Base-by-base conservation (phyloP, 768 basidiomycete species). In the Pleurotus pulmonarius region DNA sequence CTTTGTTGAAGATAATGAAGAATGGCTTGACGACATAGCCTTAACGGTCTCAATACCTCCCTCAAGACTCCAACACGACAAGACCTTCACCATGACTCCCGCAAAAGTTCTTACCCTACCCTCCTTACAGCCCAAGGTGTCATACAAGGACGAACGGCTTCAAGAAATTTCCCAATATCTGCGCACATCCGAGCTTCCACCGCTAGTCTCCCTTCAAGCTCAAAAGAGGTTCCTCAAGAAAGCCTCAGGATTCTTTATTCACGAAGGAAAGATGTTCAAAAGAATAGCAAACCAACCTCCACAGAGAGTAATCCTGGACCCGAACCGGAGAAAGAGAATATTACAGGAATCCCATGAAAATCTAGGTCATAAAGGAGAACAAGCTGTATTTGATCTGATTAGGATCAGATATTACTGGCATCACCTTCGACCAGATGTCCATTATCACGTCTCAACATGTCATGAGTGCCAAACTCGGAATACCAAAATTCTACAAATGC, bases 371-470 rank as follows among this genome's bases (percentile, higher is more conserved):
- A 59, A 60, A 44, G 67, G 70, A 24, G 51, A 52, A 5, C 58
- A 65, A 16, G 56, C 65, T 8, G 52, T 60, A 13, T 56, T 48
- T 54, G 51, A 57, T 8, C 16, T 56, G 4, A 12, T 69, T 0
- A 16, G 48, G 0, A 41, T 62, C 3, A 51, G 64, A 1, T 70
- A 69, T 40, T 70, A 59, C 58, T 70, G 70, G 68, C 69, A 69
- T 3, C 47, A 57, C 29, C 29, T 29, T 29, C 8, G 29, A 29
- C 29, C 29, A 0, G 29, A 29, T 29, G 29, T 29, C 29, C 29
- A 29, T 1, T 29, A 29, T 1, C 29, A 29, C 9, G 29, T 29
- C 29, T 29, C 29, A 0, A 29, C 29, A 29, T 29, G 29, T 29
- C 29, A 29, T 29, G 29, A 29, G 1, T 29, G 29, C 3, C 29